Conservation (phyloP, 352 stramenopile species). For the Pilasporangium apinafurcum region DNA sequence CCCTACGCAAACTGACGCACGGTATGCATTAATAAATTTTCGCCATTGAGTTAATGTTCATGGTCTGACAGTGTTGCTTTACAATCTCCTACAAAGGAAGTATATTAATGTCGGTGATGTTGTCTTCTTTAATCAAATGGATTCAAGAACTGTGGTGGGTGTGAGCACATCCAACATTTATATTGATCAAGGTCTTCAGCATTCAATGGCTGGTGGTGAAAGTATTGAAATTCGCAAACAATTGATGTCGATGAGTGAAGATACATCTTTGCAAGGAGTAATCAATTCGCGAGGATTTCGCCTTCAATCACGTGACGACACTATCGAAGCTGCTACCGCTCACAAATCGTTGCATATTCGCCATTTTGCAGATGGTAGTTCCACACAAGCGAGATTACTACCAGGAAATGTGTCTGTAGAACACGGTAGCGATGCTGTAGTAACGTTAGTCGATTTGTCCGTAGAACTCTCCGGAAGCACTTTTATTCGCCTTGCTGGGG, state of each 20-base stretch:
- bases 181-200: constrained; percentile 46
- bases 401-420: constrained; percentile 41
- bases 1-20: constrained; percentile 30
- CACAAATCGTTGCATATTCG: constrained; percentile 39
- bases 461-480: constrained; percentile 17
- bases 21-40: constrained; percentile 13
- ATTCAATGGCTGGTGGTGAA: constrained; percentile 22
- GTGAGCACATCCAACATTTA: constrained; percentile 28
- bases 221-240: constrained; percentile 43
- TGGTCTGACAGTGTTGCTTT: neutral
- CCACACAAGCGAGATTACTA: constrained; percentile 14
- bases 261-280: constrained; percentile 27
- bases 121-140: constrained; percentile 37
- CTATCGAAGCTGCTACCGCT: constrained; percentile 13
- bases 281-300: constrained; percentile 45
- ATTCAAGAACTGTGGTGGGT: constrained; percentile 41
- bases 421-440: constrained; percentile 35
- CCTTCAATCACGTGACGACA: constrained; percentile 41
- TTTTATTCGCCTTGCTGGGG: constrained; percentile 46
- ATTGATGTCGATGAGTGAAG: constrained; percentile 35
- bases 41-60: neutral
- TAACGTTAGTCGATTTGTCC: constrained; percentile 33
- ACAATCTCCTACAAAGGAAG: constrained; percentile 13
- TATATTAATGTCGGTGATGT: constrained; percentile 45
- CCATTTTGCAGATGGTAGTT: constrained; percentile 44